A percentile compares a stretch with the other conserved stretches of the same genome.
Evolutionary conservation across 2,329 filamentous ascomycete genomes (phyloP).

Genomic region (Arthroderma sp.): DNA sequence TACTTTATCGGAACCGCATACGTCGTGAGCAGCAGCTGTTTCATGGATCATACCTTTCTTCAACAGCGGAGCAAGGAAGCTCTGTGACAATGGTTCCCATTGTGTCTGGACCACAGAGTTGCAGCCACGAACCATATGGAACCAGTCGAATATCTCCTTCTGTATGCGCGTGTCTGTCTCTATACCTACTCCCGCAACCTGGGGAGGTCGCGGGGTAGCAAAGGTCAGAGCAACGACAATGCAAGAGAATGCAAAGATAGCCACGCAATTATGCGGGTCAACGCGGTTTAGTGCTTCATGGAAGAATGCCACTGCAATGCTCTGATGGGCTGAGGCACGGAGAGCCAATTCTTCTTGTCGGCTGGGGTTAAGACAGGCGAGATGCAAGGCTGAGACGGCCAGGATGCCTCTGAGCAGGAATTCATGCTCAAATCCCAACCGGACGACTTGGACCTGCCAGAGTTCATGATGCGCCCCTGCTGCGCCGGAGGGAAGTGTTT

Average conservation of each 20-base stretch:
- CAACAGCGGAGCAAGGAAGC: conserved; percentile 21
- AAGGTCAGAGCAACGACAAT: conserved; percentile 22
- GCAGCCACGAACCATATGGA: conserved; percentile 21
- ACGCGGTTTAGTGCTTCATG: conserved; percentile 22
- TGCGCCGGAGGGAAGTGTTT: conserved; percentile 16
- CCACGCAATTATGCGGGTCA: conserved; percentile 29
- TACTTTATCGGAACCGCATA: conserved; percentile 19
- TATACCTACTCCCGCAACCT: conserved; percentile 7
- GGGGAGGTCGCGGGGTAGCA: conserved; percentile 12
- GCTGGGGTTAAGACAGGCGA: conserved; percentile 24
- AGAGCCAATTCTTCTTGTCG: conserved; percentile 17
- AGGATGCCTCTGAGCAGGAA: conserved; percentile 31
- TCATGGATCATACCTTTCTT: conserved; percentile 21
- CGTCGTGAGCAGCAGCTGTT: conserved; percentile 19
- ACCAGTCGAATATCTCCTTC: conserved; percentile 22
- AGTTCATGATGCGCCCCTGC: conserved; percentile 19
- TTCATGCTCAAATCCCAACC: conserved; percentile 27
- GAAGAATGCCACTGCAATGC: conserved; percentile 18
- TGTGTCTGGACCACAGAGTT: conserved; percentile 23
- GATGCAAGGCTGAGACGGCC: conserved; percentile 29
- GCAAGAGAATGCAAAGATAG: conserved; percentile 27
- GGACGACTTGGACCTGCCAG: conserved; percentile 21
- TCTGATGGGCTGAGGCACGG: conserved; percentile 21
- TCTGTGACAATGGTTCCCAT: conserved; percentile 18
- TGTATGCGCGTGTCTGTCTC: conserved; percentile 17